Base-by-base conservation (phyloP, 2,329 filamentous ascomycete genomes). In the Colletotrichum sp. region DNA sequence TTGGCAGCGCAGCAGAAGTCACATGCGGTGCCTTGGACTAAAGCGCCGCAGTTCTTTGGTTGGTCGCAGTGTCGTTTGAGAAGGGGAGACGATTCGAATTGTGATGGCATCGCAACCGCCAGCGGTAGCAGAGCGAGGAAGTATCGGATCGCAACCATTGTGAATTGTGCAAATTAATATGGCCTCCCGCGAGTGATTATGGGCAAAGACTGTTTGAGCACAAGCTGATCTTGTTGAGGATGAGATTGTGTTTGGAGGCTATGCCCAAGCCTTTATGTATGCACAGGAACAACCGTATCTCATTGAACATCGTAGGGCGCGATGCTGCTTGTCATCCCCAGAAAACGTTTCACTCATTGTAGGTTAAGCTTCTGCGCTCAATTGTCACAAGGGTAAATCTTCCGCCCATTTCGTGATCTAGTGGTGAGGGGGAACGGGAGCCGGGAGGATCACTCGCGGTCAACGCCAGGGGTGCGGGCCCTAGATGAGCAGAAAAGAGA, bases 51-150 rank as follows among this genome's bases (percentile, higher is more conserved):
- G 16, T 78, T 75, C 13, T 72, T 76, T 60, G 76, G 70, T 34
- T 80, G 78, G 32, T 79, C 76, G 30, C 77, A 77, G 15, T 76
- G 70, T 52, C 77, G 72, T 6, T 76, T 75, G 30, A 75, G 39
- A 18, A 75, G 72, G 4, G 28, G 16, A 3, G 16, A 26, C 3
- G n/a, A 9, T 9, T 16, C 30, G 7, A 62, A 28, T 1, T 39
- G 8, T 5, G 72, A 55, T 9, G 72, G 72, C 52, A 66, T 39
- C 12, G 72, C 69, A 5, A 39, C 69, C 36, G 69, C 72, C 13
- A 75, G 39, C 8, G 72, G 62, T 3, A 75, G 34, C 3, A 75
- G 62, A 24, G 36, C 52, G 2, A 75, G 52, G 1, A 72, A 7
- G 5, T 32, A 34, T 32, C 62, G 60, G 13, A 72, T 4, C 9